Evolutionary conservation across 768 basidiomycete genomes (phyloP).

Genomic region (Boletus pseudo-olivaceus): DNA sequence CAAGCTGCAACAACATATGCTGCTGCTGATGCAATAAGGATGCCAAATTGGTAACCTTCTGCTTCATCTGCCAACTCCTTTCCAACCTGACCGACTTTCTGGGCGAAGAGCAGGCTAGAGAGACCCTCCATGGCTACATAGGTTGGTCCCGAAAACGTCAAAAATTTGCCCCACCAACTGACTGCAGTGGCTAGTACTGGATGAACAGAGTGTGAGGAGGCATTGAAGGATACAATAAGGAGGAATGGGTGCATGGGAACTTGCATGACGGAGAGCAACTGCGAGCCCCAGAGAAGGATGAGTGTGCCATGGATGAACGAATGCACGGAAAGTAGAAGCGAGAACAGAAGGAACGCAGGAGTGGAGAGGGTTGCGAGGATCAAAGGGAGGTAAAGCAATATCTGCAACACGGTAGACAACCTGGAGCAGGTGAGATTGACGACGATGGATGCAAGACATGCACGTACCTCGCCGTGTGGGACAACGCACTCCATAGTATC

Average conservation of each 20-base stretch:
- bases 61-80: conserved; percentile 68
- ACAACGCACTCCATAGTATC: conserved; percentile 63
- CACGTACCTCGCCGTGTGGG: conserved; percentile 57
- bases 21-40: conserved; percentile 72
- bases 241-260: conserved; percentile 86
- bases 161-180: conserved; percentile 67
- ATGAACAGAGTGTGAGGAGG: conserved; percentile 63
- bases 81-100: conserved; percentile 76
- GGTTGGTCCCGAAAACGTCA: conserved; percentile 69
- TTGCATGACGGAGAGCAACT: conserved; percentile 72
- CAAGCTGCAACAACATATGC: conserved; percentile 80
- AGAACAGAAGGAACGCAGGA: conserved; percentile 76
- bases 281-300: conserved; percentile 65
- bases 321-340: conserved; percentile 71
- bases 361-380: conserved; percentile 81
- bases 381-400: conserved; percentile 78
- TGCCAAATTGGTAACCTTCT: conserved; percentile 72
- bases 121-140: conserved; percentile 83
- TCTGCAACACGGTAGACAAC: conserved; percentile 73
- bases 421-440: conserved; percentile 34
- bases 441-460: background rate
- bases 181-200: conserved; percentile 56
- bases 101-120: conserved; percentile 78
- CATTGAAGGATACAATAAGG: conserved; percentile 82
- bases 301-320: conserved; percentile 82